Conservation (phyloP, 805 yeast species). For the Kuraishia borneana region DNA sequence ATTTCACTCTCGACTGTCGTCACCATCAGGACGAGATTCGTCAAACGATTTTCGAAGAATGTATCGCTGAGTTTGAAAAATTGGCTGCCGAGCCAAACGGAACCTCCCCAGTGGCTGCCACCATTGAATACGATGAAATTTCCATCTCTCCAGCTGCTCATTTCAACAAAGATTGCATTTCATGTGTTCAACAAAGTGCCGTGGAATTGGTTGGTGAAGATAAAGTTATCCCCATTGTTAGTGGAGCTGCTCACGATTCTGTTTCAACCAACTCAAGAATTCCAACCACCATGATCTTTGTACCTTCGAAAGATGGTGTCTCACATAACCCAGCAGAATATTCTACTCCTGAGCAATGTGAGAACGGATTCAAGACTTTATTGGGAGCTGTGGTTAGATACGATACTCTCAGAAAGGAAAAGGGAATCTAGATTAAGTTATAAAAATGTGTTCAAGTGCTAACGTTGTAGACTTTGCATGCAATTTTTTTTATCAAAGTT, state of each 20-base stretch:
- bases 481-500: too few species aligned
- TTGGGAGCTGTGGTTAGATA: slow-evolving; percentile 35
- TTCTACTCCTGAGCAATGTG: slow-evolving; percentile 53
- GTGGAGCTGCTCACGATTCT: slow-evolving; percentile 73
- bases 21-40: slow-evolving; percentile 36
- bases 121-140: slow-evolving; percentile 29
- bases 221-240: slow-evolving; percentile 32
- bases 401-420: slow-evolving; percentile 18
- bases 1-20: slow-evolving; percentile 51
- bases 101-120: slow-evolving; percentile 15
- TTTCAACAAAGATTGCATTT: slow-evolving; percentile 40
- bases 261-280: slow-evolving; percentile 42
- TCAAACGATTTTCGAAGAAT: slow-evolving; percentile 23
- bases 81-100: slow-evolving; percentile 25
- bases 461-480: too few species aligned
- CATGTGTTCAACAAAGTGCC: slow-evolving; percentile 43
- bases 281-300: slow-evolving; percentile 68
- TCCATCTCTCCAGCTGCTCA: slow-evolving; percentile 45
- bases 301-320: slow-evolving; percentile 57
- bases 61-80: slow-evolving; percentile 22
- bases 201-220: slow-evolving; percentile 33
- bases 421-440: slow-evolving; percentile 3
- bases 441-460: not conserved
- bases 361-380: slow-evolving; percentile 45
- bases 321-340: slow-evolving; percentile 61